Conservation (phyloP, 257 asterid species). For the Mitragyna speciosa region DNA sequence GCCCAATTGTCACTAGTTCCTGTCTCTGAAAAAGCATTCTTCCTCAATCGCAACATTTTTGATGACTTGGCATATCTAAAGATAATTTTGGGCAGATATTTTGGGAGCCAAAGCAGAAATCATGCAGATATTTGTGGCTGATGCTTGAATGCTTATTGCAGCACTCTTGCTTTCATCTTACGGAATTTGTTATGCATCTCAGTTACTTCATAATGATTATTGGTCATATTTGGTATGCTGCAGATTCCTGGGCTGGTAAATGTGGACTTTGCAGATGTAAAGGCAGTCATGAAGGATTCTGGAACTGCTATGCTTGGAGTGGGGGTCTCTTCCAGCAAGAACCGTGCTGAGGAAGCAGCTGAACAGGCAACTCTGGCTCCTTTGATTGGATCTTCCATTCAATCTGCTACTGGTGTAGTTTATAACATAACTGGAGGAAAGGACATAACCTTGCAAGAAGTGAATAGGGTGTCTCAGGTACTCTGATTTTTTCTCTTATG, state of each 20-base stretch:
- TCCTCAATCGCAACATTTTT: not conserved
- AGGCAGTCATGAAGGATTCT: conserved; percentile 98
- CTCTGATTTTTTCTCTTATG: not conserved
- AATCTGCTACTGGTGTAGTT: conserved; percentile 98
- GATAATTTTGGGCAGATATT: not conserved
- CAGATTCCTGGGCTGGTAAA: conserved; percentile 98
- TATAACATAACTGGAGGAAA: conserved; percentile 98
- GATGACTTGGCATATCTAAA: not conserved
- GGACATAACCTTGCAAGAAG: conserved; percentile 95
- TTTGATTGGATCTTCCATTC: conserved; percentile 89
- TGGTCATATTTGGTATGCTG: conserved; percentile 22
- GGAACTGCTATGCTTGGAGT: conserved; percentile 99
- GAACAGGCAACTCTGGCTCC: conserved; percentile 99
- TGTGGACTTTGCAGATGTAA: conserved; percentile 98
- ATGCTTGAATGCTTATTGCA: not conserved
- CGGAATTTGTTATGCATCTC: not conserved
- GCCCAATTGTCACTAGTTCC: not conserved
- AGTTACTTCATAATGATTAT: not conserved
- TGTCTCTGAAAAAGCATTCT: not conserved
- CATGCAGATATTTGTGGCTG: not conserved
- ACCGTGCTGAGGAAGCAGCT: conserved; percentile 99
- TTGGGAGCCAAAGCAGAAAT: not conserved
- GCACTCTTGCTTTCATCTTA: not conserved
- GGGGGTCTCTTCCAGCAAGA: conserved; percentile 97
- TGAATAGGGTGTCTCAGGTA: conserved; percentile 97